phyloP scores from a whole-genome alignment of 2,329 filamentous ascomycete genomes.

The Arthrobotrys pseudoclavata region DNA sequence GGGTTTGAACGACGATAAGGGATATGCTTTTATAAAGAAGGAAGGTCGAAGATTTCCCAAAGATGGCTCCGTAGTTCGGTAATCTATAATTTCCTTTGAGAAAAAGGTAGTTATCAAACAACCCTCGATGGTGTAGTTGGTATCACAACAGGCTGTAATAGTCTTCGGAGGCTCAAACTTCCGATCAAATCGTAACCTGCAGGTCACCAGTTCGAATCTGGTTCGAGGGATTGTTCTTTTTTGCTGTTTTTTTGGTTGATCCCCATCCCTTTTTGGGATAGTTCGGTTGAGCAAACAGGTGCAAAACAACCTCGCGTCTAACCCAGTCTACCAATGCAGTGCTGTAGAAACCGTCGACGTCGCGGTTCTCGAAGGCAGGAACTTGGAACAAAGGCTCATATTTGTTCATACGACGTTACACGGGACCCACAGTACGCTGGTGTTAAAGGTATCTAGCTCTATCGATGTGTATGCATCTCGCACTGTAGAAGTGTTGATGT shows the following conservation, averaged over 20 bases:
- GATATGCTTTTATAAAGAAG: background rate
- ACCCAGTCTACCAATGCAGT: background rate
- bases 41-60: background rate
- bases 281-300: constrained; percentile 13
- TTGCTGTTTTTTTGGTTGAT: constrained; percentile 29
- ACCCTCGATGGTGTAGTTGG: constrained; percentile 61
- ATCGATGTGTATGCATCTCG: too few species aligned
- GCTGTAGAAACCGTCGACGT: background rate
- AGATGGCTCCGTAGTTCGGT: background rate
- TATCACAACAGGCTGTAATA: constrained; percentile 61
- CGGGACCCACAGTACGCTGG: background rate
- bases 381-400: background rate
- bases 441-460: too few species aligned
- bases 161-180: constrained; percentile 53
- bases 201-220: constrained; percentile 61
- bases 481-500: background rate
- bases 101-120: constrained; percentile 35
- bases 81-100: background rate
- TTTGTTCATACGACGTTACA: constrained; percentile 37
- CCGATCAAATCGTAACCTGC: constrained; percentile 58
- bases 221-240: constrained; percentile 58
- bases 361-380: background rate
- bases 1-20: background rate
- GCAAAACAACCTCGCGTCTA: background rate
- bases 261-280: too few species aligned